Base-by-base conservation (phyloP, 768 basidiomycete species). In the Phlebiopsis gigantea region DNA sequence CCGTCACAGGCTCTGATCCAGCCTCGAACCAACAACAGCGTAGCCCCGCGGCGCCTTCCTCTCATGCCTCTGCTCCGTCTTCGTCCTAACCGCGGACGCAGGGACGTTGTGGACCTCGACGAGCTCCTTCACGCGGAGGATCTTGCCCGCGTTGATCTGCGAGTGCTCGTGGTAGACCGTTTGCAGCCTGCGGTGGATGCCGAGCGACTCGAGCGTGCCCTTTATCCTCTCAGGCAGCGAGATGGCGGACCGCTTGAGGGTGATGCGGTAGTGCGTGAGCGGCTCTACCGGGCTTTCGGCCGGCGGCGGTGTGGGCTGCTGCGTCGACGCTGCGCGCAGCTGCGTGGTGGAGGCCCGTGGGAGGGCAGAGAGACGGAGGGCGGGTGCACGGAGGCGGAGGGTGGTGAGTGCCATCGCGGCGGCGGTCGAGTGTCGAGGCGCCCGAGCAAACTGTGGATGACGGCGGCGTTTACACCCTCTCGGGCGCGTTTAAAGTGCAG, bases 101-200 rank as follows among this genome's bases (percentile, higher is more conserved):
- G 86, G 81, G 15, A 97, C 93, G 66, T 95, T 96, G 69, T 85
- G 79, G 43, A 98, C 93, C 66, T 88, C 80, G 9, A 97, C 82
- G 44, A 98, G 75, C 72, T 98, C 94, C 77, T 97, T 98, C 56
- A 97, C 83, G 22, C 73, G 72, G 47, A 98, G 75, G 49, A 97
- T 93, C 70, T 90, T 90, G 14, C 95, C 94, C 0, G 92, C 93
- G 2, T 81, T 77, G 56, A 87, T 85, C 0, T 85, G 83, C 0
- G 79, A 78, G 64, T 89, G 87, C 3, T 78, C 77, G 63, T 90
- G 87, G 66, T 90, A 92, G 29, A 95, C 92, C 0, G 87, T 93
- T 69, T 93, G 88, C 74, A 88, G 81, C 39, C 93, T 82, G 56
- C 87, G 75, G 69, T 90, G 85, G 50, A 98, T 77, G 1, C 94